These are phyloP conservation scores for Phoenix roebelenii DNA, from an alignment of 176 grass and related monocot species.

Conservation along the genomic window DNA sequence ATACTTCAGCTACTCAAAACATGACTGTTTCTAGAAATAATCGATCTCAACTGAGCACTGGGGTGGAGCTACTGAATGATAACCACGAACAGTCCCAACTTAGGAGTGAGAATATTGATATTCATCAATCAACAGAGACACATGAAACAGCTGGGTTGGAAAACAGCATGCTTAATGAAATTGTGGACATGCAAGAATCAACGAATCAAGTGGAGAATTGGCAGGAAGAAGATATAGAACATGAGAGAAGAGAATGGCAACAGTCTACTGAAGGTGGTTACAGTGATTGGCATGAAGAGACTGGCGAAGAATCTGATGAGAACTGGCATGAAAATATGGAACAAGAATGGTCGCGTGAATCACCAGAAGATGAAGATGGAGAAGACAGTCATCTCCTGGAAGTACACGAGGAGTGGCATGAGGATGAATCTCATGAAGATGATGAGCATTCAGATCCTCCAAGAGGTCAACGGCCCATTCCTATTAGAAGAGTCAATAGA, in stretches of 20 bases:
- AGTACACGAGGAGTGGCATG: constrained; percentile 10
- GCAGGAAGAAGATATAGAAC: constrained; percentile 31
- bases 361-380: constrained; percentile 6
- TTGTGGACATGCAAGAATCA: constrained; percentile 28
- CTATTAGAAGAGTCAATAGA: constrained; percentile 44
- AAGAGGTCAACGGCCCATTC: constrained; percentile 39
- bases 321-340: constrained; percentile 14
- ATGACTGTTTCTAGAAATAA: constrained; percentile 28
- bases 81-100: constrained; percentile 21
- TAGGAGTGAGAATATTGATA: constrained; percentile 20
- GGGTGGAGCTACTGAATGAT: constrained; percentile 6
- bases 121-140: neutral
- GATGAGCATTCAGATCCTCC: constrained; percentile 55
- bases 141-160: constrained; percentile 2
- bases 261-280: constrained; percentile 33
- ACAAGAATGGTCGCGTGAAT: neutral
- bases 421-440: constrained; percentile 24
- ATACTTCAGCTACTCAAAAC: constrained; percentile 27
- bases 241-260: constrained; percentile 5
- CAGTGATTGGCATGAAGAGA: neutral
- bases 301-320: constrained; percentile 4
- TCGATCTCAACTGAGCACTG: constrained; percentile 31
- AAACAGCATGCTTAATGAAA: constrained; percentile 13
- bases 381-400: constrained; percentile 1
- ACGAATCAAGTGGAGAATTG: constrained; percentile 23